phyloP scores from a whole-genome alignment of 2,329 filamentous ascomycete species.

The Chaetomiaceae sp. region DNA sequence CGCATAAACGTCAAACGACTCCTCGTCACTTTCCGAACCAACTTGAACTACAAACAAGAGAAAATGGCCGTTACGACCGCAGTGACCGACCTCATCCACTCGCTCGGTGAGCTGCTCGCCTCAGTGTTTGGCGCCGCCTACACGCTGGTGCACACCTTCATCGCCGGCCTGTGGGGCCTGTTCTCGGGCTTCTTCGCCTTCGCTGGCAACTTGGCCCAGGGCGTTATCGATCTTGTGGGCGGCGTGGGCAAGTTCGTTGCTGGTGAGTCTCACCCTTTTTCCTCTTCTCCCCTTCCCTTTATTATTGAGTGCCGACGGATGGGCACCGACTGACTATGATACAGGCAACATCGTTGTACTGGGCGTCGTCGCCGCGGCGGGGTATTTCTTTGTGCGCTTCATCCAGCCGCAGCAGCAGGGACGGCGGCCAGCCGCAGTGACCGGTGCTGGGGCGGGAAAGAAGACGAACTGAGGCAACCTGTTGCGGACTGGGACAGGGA shows the following conservation, averaged over 20 bases:
- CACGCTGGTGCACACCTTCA: conserved; percentile 22
- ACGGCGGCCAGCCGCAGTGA: conserved; percentile 5
- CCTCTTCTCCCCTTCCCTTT: not conserved
- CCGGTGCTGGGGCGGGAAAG: conserved; percentile 13
- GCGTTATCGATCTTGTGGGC: conserved; percentile 22
- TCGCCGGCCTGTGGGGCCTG: conserved; percentile 20
- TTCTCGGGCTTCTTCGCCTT: conserved; percentile 23
- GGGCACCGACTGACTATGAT: not conserved
- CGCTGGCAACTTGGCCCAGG: conserved; percentile 21
- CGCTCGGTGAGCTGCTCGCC: conserved; percentile 24
- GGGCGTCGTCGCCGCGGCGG: conserved; percentile 27
- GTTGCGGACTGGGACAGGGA: too few species aligned
- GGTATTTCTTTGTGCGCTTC: conserved; percentile 21
- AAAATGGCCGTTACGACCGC: conserved; percentile 24
- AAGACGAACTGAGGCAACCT: conserved; percentile 22
- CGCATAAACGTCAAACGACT: too few species aligned
- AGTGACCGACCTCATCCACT: conserved; percentile 23
- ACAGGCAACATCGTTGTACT: conserved; percentile 26
- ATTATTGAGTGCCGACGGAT: not conserved
- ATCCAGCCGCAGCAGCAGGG: conserved; percentile 19
- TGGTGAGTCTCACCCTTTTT: conserved; percentile 15
- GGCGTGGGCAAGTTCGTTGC: conserved; percentile 25
- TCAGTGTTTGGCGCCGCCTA: conserved; percentile 22
- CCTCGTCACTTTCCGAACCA: not conserved
- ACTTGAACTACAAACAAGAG: not conserved